A percentile compares a stretch with the other conserved stretches of the same genome.
These are phyloP conservation scores for Apostasia ramifera DNA, from an alignment of 106 monocot species.

Conservation along the genomic window DNA sequence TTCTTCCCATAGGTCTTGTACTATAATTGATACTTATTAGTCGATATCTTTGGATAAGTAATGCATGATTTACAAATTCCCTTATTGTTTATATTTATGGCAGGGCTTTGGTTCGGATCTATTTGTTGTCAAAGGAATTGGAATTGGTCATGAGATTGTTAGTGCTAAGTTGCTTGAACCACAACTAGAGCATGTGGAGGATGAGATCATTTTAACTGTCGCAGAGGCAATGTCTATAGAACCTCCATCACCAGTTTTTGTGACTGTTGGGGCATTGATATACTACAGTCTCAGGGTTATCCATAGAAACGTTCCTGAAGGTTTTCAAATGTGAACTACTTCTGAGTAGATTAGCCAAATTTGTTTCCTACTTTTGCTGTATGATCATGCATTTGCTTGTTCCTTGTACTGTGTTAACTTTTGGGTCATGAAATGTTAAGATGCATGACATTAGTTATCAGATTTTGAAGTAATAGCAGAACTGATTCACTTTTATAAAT, in stretches of 20 bases:
- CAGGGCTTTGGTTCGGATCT: conserved; percentile 89
- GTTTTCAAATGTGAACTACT: conserved; percentile 21
- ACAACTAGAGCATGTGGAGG: conserved; percentile 59
- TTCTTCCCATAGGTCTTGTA: conserved; percentile 1
- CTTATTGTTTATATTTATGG: conserved; percentile 6
- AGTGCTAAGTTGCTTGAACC: conserved; percentile 58
- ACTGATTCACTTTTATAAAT: too few relatives aligned
- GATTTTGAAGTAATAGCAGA: too few relatives aligned
- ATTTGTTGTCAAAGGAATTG: conserved; percentile 83
- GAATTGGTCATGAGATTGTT: conserved; percentile 92
- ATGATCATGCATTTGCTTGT: not conserved
- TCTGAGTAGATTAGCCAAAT: not conserved
- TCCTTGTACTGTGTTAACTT: too few relatives aligned
- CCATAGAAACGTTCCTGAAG: conserved; percentile 57
- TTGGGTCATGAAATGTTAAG: too few relatives aligned
- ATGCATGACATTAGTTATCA: too few relatives aligned
- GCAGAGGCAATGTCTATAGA: conserved; percentile 95
- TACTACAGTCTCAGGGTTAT: conserved; percentile 73
- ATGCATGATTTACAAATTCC: not conserved
- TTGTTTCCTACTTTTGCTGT: not conserved
- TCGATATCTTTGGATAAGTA: not conserved
- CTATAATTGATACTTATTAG: conserved; percentile 1
- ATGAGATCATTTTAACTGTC: conserved; percentile 76
- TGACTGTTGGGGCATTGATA: conserved; percentile 60
- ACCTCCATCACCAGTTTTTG: conserved; percentile 87